phyloP scores from a whole-genome alignment of 2,329 filamentous ascomycete genomes.

The Knoxdaviesia proteae region DNA sequence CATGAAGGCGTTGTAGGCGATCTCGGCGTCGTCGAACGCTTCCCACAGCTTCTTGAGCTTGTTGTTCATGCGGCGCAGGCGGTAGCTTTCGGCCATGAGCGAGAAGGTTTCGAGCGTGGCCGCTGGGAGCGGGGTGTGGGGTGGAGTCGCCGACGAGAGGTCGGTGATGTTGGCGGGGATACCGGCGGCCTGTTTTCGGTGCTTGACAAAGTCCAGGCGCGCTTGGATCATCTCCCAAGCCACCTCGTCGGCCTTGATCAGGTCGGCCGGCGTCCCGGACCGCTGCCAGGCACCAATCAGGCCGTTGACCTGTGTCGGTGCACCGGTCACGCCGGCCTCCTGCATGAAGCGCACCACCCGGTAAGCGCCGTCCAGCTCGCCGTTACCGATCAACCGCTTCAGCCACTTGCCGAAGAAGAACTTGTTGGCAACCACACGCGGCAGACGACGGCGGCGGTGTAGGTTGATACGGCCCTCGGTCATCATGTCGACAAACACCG shows the following conservation, averaged over 20 bases:
- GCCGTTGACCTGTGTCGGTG: conserved; percentile 61
- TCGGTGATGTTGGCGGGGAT: conserved; percentile 4
- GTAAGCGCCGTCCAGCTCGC: conserved; percentile 48
- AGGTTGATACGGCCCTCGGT: conserved; percentile 33
- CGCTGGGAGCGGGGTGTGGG: conserved; percentile 19
- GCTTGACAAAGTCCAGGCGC: conserved; percentile 41
- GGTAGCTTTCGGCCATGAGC: conserved; percentile 53
- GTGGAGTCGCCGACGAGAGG: conserved; percentile 1
- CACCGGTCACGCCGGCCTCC: conserved; percentile 42
- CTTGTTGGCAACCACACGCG: conserved; percentile 39
- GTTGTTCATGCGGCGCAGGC: conserved; percentile 33
- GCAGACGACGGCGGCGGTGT: conserved; percentile 18
- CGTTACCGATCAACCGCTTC: conserved; percentile 57
- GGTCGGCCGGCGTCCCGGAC: conserved; percentile 29
- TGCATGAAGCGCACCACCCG: conserved; percentile 61
- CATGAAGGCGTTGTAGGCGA: conserved; percentile 51
- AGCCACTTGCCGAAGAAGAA: conserved; percentile 83
- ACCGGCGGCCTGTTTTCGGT: conserved; percentile 10
- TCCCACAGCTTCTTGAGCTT: conserved; percentile 39
- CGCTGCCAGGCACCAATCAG: conserved; percentile 63
- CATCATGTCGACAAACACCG: conserved; percentile 82
- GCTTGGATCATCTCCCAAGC: conserved; percentile 60
- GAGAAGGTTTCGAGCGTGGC: conserved; percentile 64
- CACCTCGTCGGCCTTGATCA: conserved; percentile 42
- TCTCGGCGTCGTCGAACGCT: conserved; percentile 39